Percentiles rank a stretch among this genome's conserved stretches.
These are phyloP conservation scores for Scheffersomyces lignosus DNA, from an alignment of 805 yeast species.

Conservation along the genomic window DNA sequence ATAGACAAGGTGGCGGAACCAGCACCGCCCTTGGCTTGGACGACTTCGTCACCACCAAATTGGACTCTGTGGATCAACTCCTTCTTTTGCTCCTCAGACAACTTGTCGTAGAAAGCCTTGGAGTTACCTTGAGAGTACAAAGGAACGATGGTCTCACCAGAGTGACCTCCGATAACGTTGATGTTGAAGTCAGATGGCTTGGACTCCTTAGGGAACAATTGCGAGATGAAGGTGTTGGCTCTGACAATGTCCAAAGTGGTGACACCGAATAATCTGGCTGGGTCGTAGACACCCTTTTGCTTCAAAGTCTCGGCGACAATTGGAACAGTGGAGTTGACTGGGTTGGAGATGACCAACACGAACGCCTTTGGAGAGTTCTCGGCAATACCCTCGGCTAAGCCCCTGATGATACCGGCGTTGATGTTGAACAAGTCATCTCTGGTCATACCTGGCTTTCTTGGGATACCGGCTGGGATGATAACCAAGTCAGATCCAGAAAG, in stretches of 20 bases:
- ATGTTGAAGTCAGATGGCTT: constrained; percentile 56
- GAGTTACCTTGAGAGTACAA: constrained; percentile 54
- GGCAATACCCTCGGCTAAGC: constrained; percentile 75
- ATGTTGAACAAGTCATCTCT: constrained; percentile 85
- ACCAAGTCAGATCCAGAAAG: constrained; percentile 49
- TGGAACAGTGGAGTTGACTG: constrained; percentile 92
- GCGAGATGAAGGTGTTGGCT: constrained; percentile 77
- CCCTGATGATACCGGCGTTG: constrained; percentile 78
- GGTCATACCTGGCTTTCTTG: constrained; percentile 94
- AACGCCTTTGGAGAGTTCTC: constrained; percentile 70
- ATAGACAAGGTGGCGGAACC: constrained; percentile 95
- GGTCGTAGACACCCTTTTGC: constrained; percentile 65
- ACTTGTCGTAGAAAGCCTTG: constrained; percentile 33
- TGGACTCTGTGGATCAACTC: constrained; percentile 45
- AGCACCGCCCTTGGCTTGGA: constrained; percentile 88
- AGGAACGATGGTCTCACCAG: constrained; percentile 93
- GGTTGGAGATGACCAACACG: constrained; percentile 84
- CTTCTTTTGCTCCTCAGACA: constrained; percentile 33
- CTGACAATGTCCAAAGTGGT: constrained; percentile 87
- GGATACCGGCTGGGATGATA: constrained; percentile 81
- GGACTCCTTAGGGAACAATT: constrained; percentile 43
- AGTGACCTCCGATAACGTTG: constrained; percentile 91
- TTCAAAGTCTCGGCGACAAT: constrained; percentile 79
- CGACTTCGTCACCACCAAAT: constrained; percentile 93
- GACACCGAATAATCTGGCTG: constrained; percentile 79